Evolutionary conservation across 164 flowering plant species (phyloP).

Genomic region (Chloranthus sessilifolius): DNA sequence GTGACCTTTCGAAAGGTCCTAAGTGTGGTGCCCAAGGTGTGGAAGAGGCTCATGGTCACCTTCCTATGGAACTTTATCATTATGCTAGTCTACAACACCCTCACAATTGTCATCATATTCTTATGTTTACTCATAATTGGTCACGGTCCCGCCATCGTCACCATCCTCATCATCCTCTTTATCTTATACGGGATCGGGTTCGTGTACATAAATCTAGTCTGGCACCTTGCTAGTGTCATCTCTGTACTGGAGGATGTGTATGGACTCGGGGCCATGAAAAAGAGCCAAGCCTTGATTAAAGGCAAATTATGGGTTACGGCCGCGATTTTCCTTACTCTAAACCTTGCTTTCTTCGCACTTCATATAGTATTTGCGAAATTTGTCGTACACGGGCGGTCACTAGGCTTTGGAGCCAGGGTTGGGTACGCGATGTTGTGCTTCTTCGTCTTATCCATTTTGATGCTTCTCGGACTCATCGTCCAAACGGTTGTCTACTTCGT

Average conservation of each 20-base stretch:
- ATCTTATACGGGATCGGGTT: conserved; percentile 29
- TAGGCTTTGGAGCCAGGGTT: conserved; percentile 8
- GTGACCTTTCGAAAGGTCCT: conserved; percentile 34
- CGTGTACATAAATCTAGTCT: conserved; percentile 40
- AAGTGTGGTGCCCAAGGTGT: conserved; percentile 47
- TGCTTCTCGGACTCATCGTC: conserved; percentile 29
- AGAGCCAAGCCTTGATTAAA: conserved; percentile 46
- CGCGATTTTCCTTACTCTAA: conserved; percentile 22
- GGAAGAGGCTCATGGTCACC: conserved; percentile 54
- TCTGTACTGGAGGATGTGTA: conserved; percentile 50
- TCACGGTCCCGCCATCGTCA: not conserved
- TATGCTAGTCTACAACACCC: conserved; percentile 28
- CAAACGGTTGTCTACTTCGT: conserved; percentile 48
- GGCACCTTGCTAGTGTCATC: conserved; percentile 64
- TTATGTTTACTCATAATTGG: conserved; percentile 5
- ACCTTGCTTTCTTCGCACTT: not conserved
- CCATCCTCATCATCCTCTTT: conserved; percentile 9
- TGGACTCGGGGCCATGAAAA: conserved; percentile 51
- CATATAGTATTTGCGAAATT: conserved; percentile 20
- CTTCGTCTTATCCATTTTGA: conserved; percentile 18
- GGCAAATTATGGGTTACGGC: conserved; percentile 36
- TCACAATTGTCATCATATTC: conserved; percentile 6
- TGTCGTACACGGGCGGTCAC: conserved; percentile 20
- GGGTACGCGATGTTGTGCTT: conserved; percentile 20
- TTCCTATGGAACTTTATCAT: conserved; percentile 32